These are phyloP conservation scores for Trichophyton verrucosum DNA, from an alignment of 2,329 filamentous ascomycete genomes.

Conservation along the genomic window DNA sequence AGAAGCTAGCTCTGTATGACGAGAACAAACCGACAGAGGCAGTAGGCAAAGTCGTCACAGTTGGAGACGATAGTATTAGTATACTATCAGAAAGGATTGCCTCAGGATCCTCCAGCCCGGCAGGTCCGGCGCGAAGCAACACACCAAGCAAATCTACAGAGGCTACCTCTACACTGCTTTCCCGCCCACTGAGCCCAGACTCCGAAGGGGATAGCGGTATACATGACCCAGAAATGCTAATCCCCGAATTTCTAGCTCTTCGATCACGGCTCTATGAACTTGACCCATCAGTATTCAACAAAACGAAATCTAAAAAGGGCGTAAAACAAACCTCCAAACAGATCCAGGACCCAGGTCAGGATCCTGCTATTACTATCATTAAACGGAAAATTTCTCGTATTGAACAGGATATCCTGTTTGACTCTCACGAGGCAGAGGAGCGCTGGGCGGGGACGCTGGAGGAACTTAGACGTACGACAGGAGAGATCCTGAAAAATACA, in stretches of 20 bases:
- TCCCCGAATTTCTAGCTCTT: conserved; percentile 64
- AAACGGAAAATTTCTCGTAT: conserved; percentile 64
- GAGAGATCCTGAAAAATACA: conserved; percentile 26
- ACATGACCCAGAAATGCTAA: conserved; percentile 60
- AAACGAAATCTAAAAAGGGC: conserved; percentile 20
- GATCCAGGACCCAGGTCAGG: conserved; percentile 13
- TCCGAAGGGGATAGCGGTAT: conserved; percentile 44
- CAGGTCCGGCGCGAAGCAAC: not conserved
- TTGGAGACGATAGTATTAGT: not conserved
- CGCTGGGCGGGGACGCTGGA: conserved; percentile 51
- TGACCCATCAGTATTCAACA: conserved; percentile 43
- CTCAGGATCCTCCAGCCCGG: not conserved
- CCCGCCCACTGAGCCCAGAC: conserved; percentile 3
- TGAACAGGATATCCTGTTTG: conserved; percentile 65
- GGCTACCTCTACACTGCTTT: not conserved
- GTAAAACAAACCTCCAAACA: not conserved
- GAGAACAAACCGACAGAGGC: not conserved
- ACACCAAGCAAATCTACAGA: not conserved
- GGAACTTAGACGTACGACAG: conserved; percentile 50
- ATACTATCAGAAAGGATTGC: not conserved
- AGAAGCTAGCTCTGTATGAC: conserved; percentile 62
- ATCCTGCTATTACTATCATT: conserved; percentile 49
- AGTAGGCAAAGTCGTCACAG: not conserved
- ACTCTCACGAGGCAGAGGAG: conserved; percentile 51
- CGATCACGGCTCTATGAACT: conserved; percentile 56